Percentiles rank a stretch among this genome's conserved stretches.
These are phyloP conservation scores for Beta macrorhiza DNA, from an alignment of 179 eudicot genomes.

Conservation along the genomic window DNA sequence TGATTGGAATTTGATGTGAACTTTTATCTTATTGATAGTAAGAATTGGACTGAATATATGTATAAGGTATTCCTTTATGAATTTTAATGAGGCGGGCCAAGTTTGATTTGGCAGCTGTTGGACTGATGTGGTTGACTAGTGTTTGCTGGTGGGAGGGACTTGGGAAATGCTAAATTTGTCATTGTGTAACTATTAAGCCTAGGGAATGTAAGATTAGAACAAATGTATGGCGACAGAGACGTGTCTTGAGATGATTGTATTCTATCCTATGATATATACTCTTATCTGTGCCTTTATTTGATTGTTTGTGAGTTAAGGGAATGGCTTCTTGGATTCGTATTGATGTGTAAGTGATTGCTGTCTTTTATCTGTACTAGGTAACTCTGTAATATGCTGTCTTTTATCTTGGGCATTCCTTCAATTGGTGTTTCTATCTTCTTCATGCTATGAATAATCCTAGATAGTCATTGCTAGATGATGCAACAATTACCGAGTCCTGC, in stretches of 20 bases:
- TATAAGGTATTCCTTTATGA: neutral
- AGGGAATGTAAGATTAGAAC: neutral
- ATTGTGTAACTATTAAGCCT: neutral
- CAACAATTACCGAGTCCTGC: neutral
- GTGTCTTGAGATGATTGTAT: neutral
- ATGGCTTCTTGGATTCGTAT: neutral
- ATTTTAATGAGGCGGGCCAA: neutral
- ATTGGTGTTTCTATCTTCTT: neutral
- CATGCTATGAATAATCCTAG: neutral
- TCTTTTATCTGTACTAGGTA: neutral
- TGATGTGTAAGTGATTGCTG: neutral
- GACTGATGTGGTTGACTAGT: neutral
- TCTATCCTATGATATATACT: neutral
- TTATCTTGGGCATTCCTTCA: neutral
- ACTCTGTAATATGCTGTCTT: neutral
- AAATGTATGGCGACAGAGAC: neutral
- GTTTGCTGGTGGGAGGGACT: neutral
- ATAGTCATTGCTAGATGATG: slow-evolving; percentile 8
- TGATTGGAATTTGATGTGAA: neutral
- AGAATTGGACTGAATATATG: neutral
- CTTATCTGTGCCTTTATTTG: neutral
- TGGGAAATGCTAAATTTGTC: neutral
- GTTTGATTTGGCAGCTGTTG: slow-evolving; percentile 1
- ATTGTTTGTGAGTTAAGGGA: neutral
- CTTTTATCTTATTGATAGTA: neutral